A percentile compares a stretch with the other conserved stretches of the same genome.
These are phyloP conservation scores for Amanita phalloides DNA, from an alignment of 768 basidiomycete genomes.

Conservation along the genomic window DNA sequence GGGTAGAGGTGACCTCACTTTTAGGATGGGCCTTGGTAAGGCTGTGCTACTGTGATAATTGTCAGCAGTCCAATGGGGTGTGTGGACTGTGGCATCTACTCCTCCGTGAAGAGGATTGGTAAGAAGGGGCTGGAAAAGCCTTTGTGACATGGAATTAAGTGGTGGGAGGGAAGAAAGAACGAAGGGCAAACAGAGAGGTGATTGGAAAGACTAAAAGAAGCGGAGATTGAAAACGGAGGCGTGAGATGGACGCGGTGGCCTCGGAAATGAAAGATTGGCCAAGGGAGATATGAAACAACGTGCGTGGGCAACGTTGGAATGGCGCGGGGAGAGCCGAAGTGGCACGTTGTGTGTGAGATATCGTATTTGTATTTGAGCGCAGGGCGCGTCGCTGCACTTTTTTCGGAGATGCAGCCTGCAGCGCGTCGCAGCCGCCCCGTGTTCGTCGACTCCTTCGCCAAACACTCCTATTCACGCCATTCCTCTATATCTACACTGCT, in stretches of 20 bases:
- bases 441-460: not conserved
- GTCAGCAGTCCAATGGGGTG: not conserved
- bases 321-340: constrained; percentile 18
- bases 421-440: not conserved
- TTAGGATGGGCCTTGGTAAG: not conserved
- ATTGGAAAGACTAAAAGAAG: not conserved
- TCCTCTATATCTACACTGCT: constrained; percentile 9
- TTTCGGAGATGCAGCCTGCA: constrained; percentile 1
- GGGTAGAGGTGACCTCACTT: not conserved
- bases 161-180: not conserved
- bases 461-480: constrained; percentile 1
- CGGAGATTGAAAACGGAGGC: not conserved
- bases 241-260: not conserved
- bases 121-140: constrained; percentile 3
- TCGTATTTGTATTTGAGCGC: constrained; percentile 7
- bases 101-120: constrained; percentile 3
- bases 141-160: not conserved
- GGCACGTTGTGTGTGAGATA: constrained; percentile 19
- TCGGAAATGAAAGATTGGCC: not conserved
- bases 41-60: not conserved
- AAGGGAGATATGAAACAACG: not conserved
- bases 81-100: not conserved
- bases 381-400: not conserved
- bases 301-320: constrained; percentile 16
- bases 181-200: not conserved